phyloP scores from a whole-genome alignment of 805 yeast species.

The Metschnikowia matae region DNA sequence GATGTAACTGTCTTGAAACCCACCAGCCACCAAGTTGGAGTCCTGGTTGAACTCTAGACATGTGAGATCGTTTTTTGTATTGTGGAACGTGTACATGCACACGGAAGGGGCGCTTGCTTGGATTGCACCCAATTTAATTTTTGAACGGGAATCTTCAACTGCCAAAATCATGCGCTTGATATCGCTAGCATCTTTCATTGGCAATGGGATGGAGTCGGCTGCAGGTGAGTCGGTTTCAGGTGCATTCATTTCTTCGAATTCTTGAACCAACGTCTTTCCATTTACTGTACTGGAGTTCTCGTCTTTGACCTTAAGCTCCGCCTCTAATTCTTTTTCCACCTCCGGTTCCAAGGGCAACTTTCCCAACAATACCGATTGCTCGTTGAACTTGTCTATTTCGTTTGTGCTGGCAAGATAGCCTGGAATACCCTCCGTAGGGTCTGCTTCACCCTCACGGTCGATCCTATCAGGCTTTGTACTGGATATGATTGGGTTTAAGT shows the following conservation, averaged over 20 bases:
- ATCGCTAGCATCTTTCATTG: slow-evolving; percentile 75
- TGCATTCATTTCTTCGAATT: slow-evolving; percentile 56
- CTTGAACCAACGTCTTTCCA: slow-evolving; percentile 54
- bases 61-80: slow-evolving; percentile 86
- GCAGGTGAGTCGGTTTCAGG: slow-evolving; percentile 65
- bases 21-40: slow-evolving; percentile 83
- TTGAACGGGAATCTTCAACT: slow-evolving; percentile 78
- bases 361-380: slow-evolving; percentile 75
- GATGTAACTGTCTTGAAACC: slow-evolving; percentile 88
- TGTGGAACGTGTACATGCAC: slow-evolving; percentile 97
- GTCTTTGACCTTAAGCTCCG: slow-evolving; percentile 78
- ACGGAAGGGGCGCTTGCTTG: slow-evolving; percentile 90
- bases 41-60: slow-evolving; percentile 84
- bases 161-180: slow-evolving; percentile 71
- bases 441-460: slow-evolving; percentile 44
- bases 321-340: slow-evolving; percentile 75
- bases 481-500: slow-evolving; percentile 53
- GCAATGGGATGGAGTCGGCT: slow-evolving; percentile 76
- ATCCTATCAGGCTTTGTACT: slow-evolving; percentile 37
- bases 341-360: slow-evolving; percentile 83
- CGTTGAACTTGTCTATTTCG: slow-evolving; percentile 59
- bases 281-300: slow-evolving; percentile 38
- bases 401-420: slow-evolving; percentile 39
- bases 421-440: slow-evolving; percentile 50
- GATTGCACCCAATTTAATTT: slow-evolving; percentile 60